A percentile compares a stretch with the other conserved stretches of the same genome.
Conservation (phyloP, 164 flowering plant species). For the Vitis rupestris region DNA sequence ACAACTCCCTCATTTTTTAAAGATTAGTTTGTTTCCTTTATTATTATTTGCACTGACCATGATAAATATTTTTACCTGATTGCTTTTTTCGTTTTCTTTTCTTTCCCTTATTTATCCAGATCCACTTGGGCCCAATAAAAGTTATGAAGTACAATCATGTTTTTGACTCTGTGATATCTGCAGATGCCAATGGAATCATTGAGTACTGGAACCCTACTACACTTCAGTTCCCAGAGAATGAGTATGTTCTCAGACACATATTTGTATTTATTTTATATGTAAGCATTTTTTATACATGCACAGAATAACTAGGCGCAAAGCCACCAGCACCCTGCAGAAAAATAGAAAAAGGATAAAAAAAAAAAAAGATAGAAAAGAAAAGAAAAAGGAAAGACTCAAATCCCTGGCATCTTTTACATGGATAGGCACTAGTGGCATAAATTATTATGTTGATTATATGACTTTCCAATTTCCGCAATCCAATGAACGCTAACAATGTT, state of each 20-base stretch:
- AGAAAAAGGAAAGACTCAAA: too few species aligned
- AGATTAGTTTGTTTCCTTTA: not conserved
- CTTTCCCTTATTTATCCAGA: slow-evolving; percentile 36
- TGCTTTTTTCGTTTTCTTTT: slow-evolving; percentile 4
- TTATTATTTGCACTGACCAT: not conserved
- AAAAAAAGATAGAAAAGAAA: too few species aligned
- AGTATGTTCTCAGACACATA: slow-evolving; percentile 38
- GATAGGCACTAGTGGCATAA: too few species aligned
- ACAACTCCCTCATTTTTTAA: not conserved
- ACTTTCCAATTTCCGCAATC: too few species aligned
- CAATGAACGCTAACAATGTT: too few species aligned
- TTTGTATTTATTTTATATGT: not conserved
- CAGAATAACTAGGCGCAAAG: too few species aligned
- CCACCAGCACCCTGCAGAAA: too few species aligned
- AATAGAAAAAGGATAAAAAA: too few species aligned
- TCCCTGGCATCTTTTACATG: too few species aligned
- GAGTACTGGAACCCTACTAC: slow-evolving; percentile 90
- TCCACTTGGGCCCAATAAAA: slow-evolving; percentile 79
- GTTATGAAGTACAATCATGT: slow-evolving; percentile 78
- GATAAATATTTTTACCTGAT: not conserved
- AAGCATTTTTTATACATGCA: not conserved
- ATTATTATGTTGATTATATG: too few species aligned
- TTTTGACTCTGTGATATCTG: slow-evolving; percentile 77
- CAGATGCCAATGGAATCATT: slow-evolving; percentile 77
- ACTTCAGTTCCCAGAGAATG: slow-evolving; percentile 74